Conservation (phyloP, 305 asterid species). For the Fraxinus platypoda region DNA sequence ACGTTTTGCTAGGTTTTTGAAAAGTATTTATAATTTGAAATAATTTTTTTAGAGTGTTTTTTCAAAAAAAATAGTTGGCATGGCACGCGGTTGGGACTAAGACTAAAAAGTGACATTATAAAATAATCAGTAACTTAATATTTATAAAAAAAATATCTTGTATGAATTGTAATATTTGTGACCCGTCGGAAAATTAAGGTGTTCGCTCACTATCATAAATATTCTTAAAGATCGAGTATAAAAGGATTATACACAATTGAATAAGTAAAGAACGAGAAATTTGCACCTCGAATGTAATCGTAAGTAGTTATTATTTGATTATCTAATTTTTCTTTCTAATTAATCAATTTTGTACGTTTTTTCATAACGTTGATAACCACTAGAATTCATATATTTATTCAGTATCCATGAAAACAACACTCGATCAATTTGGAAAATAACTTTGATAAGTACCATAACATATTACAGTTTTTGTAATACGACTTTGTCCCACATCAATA, state of each 20-base stretch:
- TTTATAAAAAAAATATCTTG: neutral
- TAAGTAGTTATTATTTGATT: neutral
- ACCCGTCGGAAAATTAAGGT: neutral
- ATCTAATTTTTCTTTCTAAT: neutral
- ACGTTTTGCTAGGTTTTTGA: neutral
- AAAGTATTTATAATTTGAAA: neutral
- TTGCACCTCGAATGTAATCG: neutral
- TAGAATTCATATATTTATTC: neutral
- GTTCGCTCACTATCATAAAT: neutral
- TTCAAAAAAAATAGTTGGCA: neutral
- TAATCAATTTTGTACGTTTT: neutral
- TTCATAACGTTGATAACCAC: neutral
- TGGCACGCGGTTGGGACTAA: neutral
- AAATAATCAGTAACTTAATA: neutral
- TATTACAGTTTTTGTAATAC: neutral
- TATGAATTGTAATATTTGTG: neutral
- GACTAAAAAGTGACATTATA: neutral
- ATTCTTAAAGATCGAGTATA: neutral
- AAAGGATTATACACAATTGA: neutral
- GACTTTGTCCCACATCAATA: neutral
- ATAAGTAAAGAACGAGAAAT: neutral
- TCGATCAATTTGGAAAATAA: neutral
- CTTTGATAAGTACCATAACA: neutral
- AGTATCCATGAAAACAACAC: neutral
- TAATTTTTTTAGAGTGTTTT: neutral